phyloP scores from a whole-genome alignment of 192 early-diverging fungal species.

The Polychytrium aggregatum region DNA sequence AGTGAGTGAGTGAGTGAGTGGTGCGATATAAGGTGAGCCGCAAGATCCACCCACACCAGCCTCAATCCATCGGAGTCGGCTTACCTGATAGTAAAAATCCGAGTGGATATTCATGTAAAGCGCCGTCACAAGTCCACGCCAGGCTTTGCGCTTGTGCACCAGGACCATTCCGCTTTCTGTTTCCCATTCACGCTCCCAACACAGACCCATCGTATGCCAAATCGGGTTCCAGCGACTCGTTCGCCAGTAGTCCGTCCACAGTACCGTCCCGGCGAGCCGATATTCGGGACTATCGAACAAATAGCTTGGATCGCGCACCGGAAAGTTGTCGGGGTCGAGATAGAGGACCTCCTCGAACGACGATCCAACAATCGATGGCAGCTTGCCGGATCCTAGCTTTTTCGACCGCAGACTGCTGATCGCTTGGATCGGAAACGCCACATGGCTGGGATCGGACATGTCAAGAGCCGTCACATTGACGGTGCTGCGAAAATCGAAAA shows the following conservation, averaged over 20 bases:
- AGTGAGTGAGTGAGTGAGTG: no score
- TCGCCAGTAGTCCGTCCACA: conserved; percentile 39
- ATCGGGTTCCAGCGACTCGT: conserved; percentile 15
- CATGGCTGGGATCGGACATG: no score
- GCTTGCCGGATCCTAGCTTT: no score
- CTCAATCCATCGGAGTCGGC: no score
- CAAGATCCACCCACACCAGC: no score
- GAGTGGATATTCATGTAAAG: conserved; percentile 6
- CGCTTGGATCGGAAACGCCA: no score
- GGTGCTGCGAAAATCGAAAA: no score
- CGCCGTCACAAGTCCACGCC: not conserved
- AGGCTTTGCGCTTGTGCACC: conserved; percentile 2
- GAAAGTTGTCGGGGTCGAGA: conserved; percentile 34
- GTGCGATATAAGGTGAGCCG: no score
- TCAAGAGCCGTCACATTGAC: no score
- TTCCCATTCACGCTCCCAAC: conserved; percentile 7
- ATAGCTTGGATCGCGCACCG: conserved; percentile 20
- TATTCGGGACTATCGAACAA: conserved; percentile 27
- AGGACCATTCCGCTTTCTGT: conserved; percentile 7
- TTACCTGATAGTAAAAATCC: no score
- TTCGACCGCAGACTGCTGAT: no score
- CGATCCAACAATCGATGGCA: conserved; percentile 26
- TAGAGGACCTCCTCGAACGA: conserved; percentile 30
- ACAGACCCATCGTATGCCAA: conserved; percentile 1
- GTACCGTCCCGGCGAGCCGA: conserved; percentile 26